Evolutionary conservation across 2,329 filamentous ascomycete species (phyloP), one percentile per base, ranked within the genome.

Genomic region (Fusarium denticulatum): DNA sequence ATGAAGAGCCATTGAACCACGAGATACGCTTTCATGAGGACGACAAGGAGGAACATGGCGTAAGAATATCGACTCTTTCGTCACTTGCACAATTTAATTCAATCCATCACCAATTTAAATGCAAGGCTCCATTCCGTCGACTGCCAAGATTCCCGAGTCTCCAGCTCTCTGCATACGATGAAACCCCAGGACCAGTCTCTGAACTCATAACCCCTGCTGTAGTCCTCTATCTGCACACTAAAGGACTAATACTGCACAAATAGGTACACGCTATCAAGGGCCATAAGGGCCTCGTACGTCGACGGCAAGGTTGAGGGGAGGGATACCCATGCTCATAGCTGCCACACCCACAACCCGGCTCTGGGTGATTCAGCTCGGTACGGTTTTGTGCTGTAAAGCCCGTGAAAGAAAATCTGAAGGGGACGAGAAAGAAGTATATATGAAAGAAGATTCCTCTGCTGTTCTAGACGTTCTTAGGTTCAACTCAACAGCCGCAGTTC

Each of bases 401-500:
- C 40, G 40, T 46, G 45, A 45, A 37, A 40, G 53, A 30, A 40
- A 16, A 20, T 40, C 26, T 47, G 42, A 59, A 49, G n/a, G 32
- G 32, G 49, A 36, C 13, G 49, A 52, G 43, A 37, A 47, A 46
- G 28, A 58, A 58, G 45, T 69, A 65, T 69, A 69, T 69, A 69
- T 69, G 53, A 69, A 46, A 42, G 42, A 70, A 52, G 24, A 16
- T 58, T 65, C 30, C 22, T 70, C 59, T 61, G 46, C 59, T 49
- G 18, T 40, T 69, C 20, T 49, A 52, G n/a, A 36, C 12, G 28
- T 6, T 26, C 32, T 18, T 13, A 65, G 67, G 46, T 70, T 39
- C 65, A 69, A 49, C 50, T 42, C 66, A 64, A 47, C 66, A 34
- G 30, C 36, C 39, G 36, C 62, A 50, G 49, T 64, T 49, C 46